Conservation (phyloP, 2,329 filamentous ascomycete genomes). For the Eurotiales sp. region DNA sequence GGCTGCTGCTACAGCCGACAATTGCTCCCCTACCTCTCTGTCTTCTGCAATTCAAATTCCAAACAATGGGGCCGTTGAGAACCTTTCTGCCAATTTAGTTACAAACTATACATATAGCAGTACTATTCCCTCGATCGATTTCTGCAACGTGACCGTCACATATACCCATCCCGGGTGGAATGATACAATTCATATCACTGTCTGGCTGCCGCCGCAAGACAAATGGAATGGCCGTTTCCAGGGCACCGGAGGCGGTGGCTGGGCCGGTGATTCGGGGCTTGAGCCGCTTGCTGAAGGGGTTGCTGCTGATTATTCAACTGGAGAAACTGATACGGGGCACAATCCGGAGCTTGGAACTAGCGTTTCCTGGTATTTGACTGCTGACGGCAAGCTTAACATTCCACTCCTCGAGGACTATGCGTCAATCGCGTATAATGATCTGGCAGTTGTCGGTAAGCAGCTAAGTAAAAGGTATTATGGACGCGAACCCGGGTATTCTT, state of each 20-base stretch:
- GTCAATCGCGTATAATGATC: conserved; percentile 26
- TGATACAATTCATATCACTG: conserved; percentile 29
- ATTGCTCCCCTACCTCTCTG: neutral
- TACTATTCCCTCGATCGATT: conserved; percentile 9
- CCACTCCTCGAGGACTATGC: conserved; percentile 27
- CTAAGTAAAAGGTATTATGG: conserved; percentile 12
- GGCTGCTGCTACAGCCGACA: neutral
- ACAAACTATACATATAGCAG: neutral
- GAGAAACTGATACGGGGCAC: conserved; percentile 14
- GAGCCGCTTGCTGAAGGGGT: conserved; percentile 4
- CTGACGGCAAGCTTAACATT: conserved; percentile 14
- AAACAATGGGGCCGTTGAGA: neutral
- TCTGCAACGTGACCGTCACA: conserved; percentile 38
- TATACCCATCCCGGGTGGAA: conserved; percentile 37
- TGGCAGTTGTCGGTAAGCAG: conserved; percentile 18
- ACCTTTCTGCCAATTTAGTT: neutral
- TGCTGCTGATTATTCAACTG: conserved; percentile 12
- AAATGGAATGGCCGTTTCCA: conserved; percentile 38
- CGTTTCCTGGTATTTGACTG: conserved; percentile 13
- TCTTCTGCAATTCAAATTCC: neutral
- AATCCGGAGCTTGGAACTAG: neutral
- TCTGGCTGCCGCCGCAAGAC: conserved; percentile 28
- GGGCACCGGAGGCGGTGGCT: conserved; percentile 31
- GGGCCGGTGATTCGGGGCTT: conserved; percentile 25
- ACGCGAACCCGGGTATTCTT: conserved; percentile 15